These are phyloP conservation scores for Sporothrix luriei DNA, from an alignment of 2,329 filamentous ascomycete species.

Conservation along the genomic window DNA sequence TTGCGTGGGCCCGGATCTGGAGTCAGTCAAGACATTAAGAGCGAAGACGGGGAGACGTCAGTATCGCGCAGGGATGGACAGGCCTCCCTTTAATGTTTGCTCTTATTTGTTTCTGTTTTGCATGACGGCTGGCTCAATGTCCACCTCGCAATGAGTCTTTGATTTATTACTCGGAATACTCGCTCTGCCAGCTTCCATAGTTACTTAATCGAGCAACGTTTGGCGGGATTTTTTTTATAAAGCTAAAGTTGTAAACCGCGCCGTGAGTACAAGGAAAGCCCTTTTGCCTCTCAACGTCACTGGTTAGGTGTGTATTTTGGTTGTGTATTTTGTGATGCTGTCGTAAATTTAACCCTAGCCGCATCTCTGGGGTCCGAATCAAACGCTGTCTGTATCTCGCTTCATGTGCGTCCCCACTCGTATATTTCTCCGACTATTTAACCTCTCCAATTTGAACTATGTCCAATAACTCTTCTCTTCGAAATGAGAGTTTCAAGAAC, in stretches of 20 bases:
- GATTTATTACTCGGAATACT: slow-evolving; percentile 28
- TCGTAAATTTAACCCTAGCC: slow-evolving; percentile 3
- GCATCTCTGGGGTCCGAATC: not conserved
- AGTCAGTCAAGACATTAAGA: slow-evolving; percentile 29
- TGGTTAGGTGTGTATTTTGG: not conserved
- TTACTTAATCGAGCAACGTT: slow-evolving; percentile 37
- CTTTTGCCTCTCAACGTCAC: too few relatives aligned
- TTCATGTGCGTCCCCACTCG: not conserved
- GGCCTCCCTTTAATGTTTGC: slow-evolving; percentile 19
- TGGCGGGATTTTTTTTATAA: slow-evolving; percentile 16
- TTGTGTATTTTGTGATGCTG: slow-evolving; percentile 3
- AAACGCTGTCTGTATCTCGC: not conserved
- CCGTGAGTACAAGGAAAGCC: not conserved
- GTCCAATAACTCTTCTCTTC: not conserved
- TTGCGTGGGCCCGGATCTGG: slow-evolving; percentile 29
- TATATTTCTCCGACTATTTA: not conserved
- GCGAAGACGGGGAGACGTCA: slow-evolving; percentile 8
- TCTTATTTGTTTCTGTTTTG: slow-evolving; percentile 8
- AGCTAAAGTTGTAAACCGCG: not conserved
- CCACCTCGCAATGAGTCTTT: slow-evolving; percentile 6
- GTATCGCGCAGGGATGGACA: slow-evolving; percentile 8
- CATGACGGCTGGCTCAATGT: slow-evolving; percentile 27
- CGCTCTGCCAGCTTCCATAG: slow-evolving; percentile 35
- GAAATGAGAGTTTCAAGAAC: not conserved
- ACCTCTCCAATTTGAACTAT: not conserved